Base-by-base conservation (phyloP, 2,329 filamentous ascomycete genomes). In the Hypoxylon sp. region DNA sequence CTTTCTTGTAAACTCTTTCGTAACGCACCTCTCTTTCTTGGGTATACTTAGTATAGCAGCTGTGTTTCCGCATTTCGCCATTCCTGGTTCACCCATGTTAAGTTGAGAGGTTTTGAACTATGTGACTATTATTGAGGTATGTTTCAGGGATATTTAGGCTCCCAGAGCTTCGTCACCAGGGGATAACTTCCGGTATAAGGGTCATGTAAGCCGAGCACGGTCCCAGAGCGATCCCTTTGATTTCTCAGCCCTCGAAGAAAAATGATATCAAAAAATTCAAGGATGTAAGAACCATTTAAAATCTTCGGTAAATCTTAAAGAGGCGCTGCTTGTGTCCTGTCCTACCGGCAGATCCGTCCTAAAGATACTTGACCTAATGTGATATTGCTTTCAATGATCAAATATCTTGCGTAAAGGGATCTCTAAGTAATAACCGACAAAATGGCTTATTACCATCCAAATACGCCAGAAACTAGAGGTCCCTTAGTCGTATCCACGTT, bases 401-500 rank as follows among this genome's bases (percentile, higher is more conserved):
- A 22, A 10, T 26, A n/a, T 10, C 39, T 42, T n/a, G 22, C 17
- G 19, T n/a, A 11, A 39, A 11, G 31, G 14, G 10, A 26, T 29
- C n/a, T 29, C 22, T 17, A 42, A 24, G 17, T 26, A 29, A 8
- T n/a, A n/a, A 3, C 37, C n/a, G 29, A 31, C 29, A 35, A 33
- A 47, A 58, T 58, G 54, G 19, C 9, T 17, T 58, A 58, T 47
- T 47, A 35, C 17, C 24, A 19, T 11, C 39, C 39, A 6, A 19
- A 58, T n/a, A 58, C 39, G 17, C n/a, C 54, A 24, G 39, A 35
- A 47, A 47, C 54, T 9, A 26, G 54, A 26, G 54, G 54, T n/a
- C 54, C 54, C 4, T 24, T 58, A 13, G 39, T 14, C 13, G 54
- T 58, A 22, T 58, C 54, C n/a, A 58, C 54, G 29, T 31, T 58